Evolutionary conservation across 306 rosid species (phyloP), one percentile per base, ranked within the genome.

Genomic region (Cyclanthera cordifolia): DNA sequence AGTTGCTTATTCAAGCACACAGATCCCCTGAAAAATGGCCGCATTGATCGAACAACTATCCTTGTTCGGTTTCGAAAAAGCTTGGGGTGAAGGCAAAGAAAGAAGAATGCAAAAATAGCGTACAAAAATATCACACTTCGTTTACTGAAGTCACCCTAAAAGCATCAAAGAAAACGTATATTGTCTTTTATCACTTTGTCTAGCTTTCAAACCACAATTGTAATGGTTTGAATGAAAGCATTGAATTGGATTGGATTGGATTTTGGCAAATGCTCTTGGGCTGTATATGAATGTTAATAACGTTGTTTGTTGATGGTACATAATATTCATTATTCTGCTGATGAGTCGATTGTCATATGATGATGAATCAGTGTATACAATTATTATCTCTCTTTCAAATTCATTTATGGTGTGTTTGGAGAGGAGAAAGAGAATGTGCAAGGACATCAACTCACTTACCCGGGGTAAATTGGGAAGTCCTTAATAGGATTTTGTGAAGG

Each of bases 201-300:
- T 46, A n/a, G 70, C 70, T 65, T 65, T 46, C 41, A 65, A 65
- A 46, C 46, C 41, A 45, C 54, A 46, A 65, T 14, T 65, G 70
- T 46, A 65, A 11, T 64, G 69, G 53, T 64, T 64, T 52, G 27
- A 64, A 64, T 43, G 69, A 43, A 24, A 65, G 39, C 21, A 63
- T 58, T 58, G 37, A 52, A 65, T 65, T n/a, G 55, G 0, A 30
- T n/a, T 59, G 67, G 49, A 34, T 34, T 65, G 70, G 21, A 65
- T 65, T 46, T 65, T 13, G 54, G 70, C 6, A 46, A 46, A 21
- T 37, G 8, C 15, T 21, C 8, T n/a, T n/a, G 41, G 32, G 17
- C 21, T 65, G 54, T 65, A 46, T 20, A 24, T 65, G 53, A 17
- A 2, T 46, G 12, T 1, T 64, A 27, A 27, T 5, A 46, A 54